These are phyloP conservation scores for Cunninghamia lanceolata DNA, from an alignment of 75 land plant species.

Conservation along the genomic window DNA sequence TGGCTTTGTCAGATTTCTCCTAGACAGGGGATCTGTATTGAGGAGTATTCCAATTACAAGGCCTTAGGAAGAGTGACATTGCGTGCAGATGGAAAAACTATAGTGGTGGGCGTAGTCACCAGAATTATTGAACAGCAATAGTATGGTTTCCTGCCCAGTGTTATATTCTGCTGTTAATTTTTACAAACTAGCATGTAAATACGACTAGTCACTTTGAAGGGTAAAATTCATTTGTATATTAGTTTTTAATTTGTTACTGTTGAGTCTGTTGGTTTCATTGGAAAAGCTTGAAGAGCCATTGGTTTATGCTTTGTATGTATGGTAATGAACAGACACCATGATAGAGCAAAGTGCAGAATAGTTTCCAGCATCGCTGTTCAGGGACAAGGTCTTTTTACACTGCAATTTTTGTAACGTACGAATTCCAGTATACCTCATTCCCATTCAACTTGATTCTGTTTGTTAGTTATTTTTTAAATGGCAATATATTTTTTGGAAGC, in stretches of 20 bases:
- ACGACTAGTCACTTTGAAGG: not conserved
- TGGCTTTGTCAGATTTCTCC: conserved; percentile 54
- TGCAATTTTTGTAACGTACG: not conserved
- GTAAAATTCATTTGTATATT: not conserved
- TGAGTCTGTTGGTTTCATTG: not conserved
- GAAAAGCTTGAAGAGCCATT: not conserved
- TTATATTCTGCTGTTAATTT: not conserved
- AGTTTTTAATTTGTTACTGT: not conserved
- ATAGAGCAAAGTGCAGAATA: not conserved
- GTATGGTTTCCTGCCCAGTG: not conserved
- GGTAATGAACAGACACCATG: not conserved
- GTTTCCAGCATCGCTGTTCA: not conserved
- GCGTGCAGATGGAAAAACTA: conserved; percentile 70
- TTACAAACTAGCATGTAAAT: not conserved
- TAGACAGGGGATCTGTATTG: conserved; percentile 61
- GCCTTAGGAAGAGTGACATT: conserved; percentile 79
- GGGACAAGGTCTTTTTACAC: not conserved
- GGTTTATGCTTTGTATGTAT: not conserved
- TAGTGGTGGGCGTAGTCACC: conserved; percentile 76
- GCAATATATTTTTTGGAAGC: not conserved
- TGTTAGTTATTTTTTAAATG: not conserved
- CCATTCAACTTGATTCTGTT: not conserved
- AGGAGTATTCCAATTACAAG: conserved; percentile 64
- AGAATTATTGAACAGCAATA: conserved; percentile 19
- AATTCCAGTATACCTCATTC: not conserved